Conservation (phyloP, 148 eudicot species). For the Dysphania ambrosioides region DNA sequence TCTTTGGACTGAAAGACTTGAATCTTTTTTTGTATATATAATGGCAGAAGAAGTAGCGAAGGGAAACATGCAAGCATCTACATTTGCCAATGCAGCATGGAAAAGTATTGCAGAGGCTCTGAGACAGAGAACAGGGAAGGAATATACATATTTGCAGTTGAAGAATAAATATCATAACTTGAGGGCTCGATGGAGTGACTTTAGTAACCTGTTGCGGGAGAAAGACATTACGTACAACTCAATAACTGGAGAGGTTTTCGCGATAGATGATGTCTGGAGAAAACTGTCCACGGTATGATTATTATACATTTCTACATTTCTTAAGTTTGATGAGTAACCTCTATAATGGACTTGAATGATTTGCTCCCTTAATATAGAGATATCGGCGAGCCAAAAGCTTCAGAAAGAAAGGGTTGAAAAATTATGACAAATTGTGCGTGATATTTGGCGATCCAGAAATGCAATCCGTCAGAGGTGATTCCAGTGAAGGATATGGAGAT, state of each 20-base stretch:
- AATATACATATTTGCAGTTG: constrained; percentile 30
- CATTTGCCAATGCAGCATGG: constrained; percentile 38
- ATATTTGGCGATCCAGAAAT: constrained; percentile 27
- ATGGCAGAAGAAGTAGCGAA: constrained; percentile 33
- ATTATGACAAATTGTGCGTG: constrained; percentile 31
- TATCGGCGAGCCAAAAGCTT: constrained; percentile 35
- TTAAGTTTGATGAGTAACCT: neutral
- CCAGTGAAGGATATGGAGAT: constrained; percentile 21
- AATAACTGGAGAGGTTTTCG: constrained; percentile 32
- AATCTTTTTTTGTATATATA: constrained; percentile 29
- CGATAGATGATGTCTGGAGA: constrained; percentile 33
- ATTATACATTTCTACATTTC: neutral
- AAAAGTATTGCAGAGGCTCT: constrained; percentile 24
- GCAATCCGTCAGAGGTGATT: constrained; percentile 9
- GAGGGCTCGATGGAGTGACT: constrained; percentile 36
- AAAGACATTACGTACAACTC: constrained; percentile 28
- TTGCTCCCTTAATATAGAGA: constrained; percentile 20
- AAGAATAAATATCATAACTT: constrained; percentile 36
- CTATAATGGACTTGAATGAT: neutral
- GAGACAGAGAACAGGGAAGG: constrained; percentile 26
- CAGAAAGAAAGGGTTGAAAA: constrained; percentile 36
- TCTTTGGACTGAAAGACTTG: constrained; percentile 31
- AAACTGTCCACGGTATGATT: constrained; percentile 27
- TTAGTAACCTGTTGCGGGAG: constrained; percentile 29
- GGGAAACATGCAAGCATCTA: constrained; percentile 34